Evolutionary conservation across 2,329 filamentous ascomycete species (phyloP), one percentile per base, ranked within the genome.

Genomic region (Cylindrodendrum hubeiense): DNA sequence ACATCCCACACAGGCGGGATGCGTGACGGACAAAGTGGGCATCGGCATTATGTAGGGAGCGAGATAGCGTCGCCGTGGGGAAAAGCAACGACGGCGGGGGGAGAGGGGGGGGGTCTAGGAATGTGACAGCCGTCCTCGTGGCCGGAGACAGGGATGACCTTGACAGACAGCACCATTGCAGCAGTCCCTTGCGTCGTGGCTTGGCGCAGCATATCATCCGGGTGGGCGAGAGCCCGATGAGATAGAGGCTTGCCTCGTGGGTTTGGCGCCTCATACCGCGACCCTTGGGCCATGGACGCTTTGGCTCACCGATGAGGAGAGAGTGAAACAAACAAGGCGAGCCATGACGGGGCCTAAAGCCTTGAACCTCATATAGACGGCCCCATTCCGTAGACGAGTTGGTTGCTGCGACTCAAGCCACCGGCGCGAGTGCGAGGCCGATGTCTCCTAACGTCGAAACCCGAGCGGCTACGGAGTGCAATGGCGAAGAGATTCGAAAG

Each of bases 41-140:
- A 15, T 15, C 10, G 47, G 8, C n/a, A 33, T 9, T 33, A 34
- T 50, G 47, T 50, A 50, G 47, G 47, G 47, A 19, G 47, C n/a
- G 26, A 50, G 28, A 33, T 50, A 50, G 47, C 47, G 47, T 50
- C 28, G n/a, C 28, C 28, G 28, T 30, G 28, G n/a, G 34, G 26
- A 53, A 33, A 34, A 58, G 33, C 30, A 37, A 50, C 26, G 12
- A 28, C n/a, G 34, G 39, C 34, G 47, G 50, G 56, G 10, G n/a
- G 12, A 28, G 12, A 26, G 39, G 24, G 47, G 50, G 56, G 10
- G n/a, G 19, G 39, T 52, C 39, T 17, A 47, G 54, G 28, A 60
- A 60, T 59, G 56, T 37, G 47, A 60, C 19, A 22, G 39, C 37
- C 21, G 28, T 24, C 41, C 54, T 47, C 54, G 41, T 57, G 54